Conservation (phyloP, 148 eudicot species). For the Hydrangea macrophylla region DNA sequence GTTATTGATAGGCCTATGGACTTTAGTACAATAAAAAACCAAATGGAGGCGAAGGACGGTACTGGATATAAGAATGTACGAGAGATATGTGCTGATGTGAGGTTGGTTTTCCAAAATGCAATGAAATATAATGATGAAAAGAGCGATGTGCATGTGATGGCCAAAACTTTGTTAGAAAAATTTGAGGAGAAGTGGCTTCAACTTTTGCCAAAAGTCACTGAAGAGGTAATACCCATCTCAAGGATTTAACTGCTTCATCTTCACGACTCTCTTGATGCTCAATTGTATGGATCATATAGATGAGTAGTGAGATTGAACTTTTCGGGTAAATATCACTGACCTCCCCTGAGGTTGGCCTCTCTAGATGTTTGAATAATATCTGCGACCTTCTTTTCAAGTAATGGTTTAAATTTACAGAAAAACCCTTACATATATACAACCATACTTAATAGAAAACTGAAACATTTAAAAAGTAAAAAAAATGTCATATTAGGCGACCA, state of each 20-base stretch:
- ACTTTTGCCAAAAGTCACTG: slow-evolving; percentile 73
- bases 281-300: not conserved
- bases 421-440: no score
- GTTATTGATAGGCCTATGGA: slow-evolving; percentile 93
- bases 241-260: not conserved
- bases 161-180: slow-evolving; percentile 59
- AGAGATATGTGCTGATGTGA: slow-evolving; percentile 80
- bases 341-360: no score
- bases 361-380: no score
- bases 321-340: no score
- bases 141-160: slow-evolving; percentile 70
- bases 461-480: no score
- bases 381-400: no score
- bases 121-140: slow-evolving; percentile 88
- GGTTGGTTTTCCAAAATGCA: slow-evolving; percentile 72
- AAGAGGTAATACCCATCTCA: slow-evolving; percentile 60
- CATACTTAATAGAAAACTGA: no score
- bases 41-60: slow-evolving; percentile 86
- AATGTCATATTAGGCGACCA: no score
- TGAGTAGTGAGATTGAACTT: not conserved
- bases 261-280: not conserved
- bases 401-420: no score
- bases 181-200: slow-evolving; percentile 88
- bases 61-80: slow-evolving; percentile 75
- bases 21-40: slow-evolving; percentile 75